Evolutionary conservation across 2,329 filamentous ascomycete species (phyloP).

Genomic region (Cytospora leucostoma): DNA sequence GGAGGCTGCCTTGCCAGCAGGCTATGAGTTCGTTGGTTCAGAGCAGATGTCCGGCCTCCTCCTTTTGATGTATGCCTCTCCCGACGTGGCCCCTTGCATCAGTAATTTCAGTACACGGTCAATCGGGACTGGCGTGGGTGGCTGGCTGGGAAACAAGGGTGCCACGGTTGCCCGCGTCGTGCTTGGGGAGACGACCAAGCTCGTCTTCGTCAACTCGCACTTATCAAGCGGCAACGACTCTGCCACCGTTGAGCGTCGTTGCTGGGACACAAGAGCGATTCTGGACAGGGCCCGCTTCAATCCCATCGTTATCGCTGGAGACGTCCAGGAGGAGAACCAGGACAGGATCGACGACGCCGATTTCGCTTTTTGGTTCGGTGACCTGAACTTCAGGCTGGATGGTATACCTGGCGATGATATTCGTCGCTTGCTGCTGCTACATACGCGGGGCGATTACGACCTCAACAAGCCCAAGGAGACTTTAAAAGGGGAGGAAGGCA

Average conservation of each 20-base stretch:
- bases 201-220: constrained; percentile 92
- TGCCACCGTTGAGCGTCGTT: constrained; percentile 75
- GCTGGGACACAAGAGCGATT: constrained; percentile 88
- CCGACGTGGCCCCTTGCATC: constrained; percentile 71
- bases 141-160: constrained; percentile 96
- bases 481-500: constrained; percentile 48
- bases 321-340: constrained; percentile 60
- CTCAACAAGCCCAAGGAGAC: constrained; percentile 45
- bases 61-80: constrained; percentile 82
- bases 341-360: constrained; percentile 85
- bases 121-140: constrained; percentile 86
- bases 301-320: constrained; percentile 66
- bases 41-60: constrained; percentile 87
- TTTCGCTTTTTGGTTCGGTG: constrained; percentile 94
- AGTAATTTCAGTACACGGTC: constrained; percentile 79
- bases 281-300: constrained; percentile 74
- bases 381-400: constrained; percentile 91
- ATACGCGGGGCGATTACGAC: constrained; percentile 77
- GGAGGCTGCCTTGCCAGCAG: constrained; percentile 70
- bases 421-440: constrained; percentile 76
- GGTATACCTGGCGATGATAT: constrained; percentile 90
- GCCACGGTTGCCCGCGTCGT: constrained; percentile 80
- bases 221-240: constrained; percentile 84
- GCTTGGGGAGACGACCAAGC: constrained; percentile 82
- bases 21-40: constrained; percentile 74